Base-by-base conservation (phyloP, 2,329 filamentous ascomycete genomes). In the Huntiella abstrusa region DNA sequence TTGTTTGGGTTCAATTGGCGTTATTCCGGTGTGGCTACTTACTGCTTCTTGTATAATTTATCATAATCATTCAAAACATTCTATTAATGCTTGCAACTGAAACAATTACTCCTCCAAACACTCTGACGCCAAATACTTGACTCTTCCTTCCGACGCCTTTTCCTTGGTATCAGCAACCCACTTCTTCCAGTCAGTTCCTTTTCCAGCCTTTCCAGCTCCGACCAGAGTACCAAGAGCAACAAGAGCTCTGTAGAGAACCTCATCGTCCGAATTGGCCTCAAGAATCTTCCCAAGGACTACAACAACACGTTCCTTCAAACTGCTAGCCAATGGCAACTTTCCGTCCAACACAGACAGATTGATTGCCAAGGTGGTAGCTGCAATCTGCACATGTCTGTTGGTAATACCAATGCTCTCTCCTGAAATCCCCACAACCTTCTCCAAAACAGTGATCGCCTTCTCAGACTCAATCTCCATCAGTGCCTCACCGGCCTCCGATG, bases 381-480 rank as follows among this genome's bases (percentile, higher is more conserved):
- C 88, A 47, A 94, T 79, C 43, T 81, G 73, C 8, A 96, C 66
- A 54, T 93, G 93, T 45, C 82, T 76, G 58, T 92, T 91, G 44
- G 60, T 63, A 10, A 62, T 53, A 1, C 65, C 62, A 1, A 66
- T 64, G 3, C 61, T 66, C 1, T 60, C 58, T 7, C 41, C 41
- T 34, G 28, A 15, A 34, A 69, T 62, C 4, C 70, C 70, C 3
- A 77, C 64, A 19, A 83, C 71, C 0, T 73, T 70, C 44, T 78
- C 71, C 6, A 92, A 63, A 22, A 80, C 71, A 2, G 65, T 61
- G 4, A 83, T 64, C 4, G 81, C 71, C 35, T 70, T 66, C 36
- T 78, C 71, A 15, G 63, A 60, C 12, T 69, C 60, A 1, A 78
- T 74, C 38, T 73, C 69, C 4, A 77, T 74, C 3, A 84, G 62